phyloP scores from a whole-genome alignment of 441 rosid genomes.

The Erysimum cheiri region DNA sequence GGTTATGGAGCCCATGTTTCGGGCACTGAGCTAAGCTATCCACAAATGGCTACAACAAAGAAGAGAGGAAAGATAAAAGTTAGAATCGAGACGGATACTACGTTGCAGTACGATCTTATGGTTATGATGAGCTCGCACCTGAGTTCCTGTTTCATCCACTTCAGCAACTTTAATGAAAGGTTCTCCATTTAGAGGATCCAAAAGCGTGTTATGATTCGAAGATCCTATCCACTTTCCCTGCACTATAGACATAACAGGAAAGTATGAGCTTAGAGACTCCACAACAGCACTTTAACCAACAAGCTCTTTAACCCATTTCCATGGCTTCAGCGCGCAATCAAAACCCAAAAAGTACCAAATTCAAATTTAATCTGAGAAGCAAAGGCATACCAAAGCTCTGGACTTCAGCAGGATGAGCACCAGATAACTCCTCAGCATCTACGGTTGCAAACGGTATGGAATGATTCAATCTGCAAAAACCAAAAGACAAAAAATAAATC shows the following conservation, averaged over 20 bases:
- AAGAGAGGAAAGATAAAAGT: constrained; percentile 28
- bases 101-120: background rate
- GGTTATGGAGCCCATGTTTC: constrained; percentile 96
- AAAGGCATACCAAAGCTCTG: constrained; percentile 71
- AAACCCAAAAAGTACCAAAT: background rate
- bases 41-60: constrained; percentile 78
- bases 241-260: constrained; percentile 53
- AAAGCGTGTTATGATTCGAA: constrained; percentile 59
- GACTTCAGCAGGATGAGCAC: constrained; percentile 86
- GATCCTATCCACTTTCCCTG: constrained; percentile 92
- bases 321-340: background rate
- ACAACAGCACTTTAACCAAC: constrained; percentile 9
- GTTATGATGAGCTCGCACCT: constrained; percentile 52
- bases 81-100: constrained; percentile 1
- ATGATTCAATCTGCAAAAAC: constrained; percentile 58
- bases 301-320: background rate
- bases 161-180: constrained; percentile 88
- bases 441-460: constrained; percentile 85
- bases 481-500: background rate
- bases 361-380: constrained; percentile 3
- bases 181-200: constrained; percentile 97
- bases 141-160: constrained; percentile 73
- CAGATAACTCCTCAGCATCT: constrained; percentile 81
- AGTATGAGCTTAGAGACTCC: constrained; percentile 29
- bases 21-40: constrained; percentile 95